These are phyloP conservation scores for Selenicereus undatus DNA, from an alignment of 148 eudicot genomes.

Conservation along the genomic window DNA sequence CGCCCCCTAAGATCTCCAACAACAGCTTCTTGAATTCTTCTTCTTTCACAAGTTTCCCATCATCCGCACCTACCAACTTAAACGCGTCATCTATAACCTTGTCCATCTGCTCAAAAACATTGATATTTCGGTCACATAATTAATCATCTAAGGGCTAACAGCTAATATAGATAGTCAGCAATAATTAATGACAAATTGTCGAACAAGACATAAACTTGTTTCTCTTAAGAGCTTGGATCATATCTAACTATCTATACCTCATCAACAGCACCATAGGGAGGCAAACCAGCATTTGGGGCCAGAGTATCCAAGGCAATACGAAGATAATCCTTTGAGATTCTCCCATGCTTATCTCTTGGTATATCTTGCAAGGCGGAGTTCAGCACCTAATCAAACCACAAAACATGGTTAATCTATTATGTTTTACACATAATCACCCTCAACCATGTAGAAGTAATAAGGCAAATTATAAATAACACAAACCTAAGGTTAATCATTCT, in stretches of 20 bases:
- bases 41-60: slow-evolving; percentile 63
- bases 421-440: no score
- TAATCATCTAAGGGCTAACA: not conserved
- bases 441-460: no score
- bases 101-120: slow-evolving; percentile 56
- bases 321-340: slow-evolving; percentile 59
- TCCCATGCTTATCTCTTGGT: slow-evolving; percentile 65
- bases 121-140: not conserved
- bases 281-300: slow-evolving; percentile 81
- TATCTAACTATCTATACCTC: slow-evolving; percentile 41
- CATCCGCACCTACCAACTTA: slow-evolving; percentile 63
- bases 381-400: slow-evolving; percentile 43
- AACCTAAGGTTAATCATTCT: no score
- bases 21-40: slow-evolving; percentile 86
- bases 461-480: no score
- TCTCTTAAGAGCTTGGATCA: not conserved
- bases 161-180: not conserved
- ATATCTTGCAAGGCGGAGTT: slow-evolving; percentile 44
- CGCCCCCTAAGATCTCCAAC: slow-evolving; percentile 63
- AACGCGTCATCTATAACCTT: slow-evolving; percentile 37
- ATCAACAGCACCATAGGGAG: slow-evolving; percentile 75
- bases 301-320: slow-evolving; percentile 56
- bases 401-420: not conserved
- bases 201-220: not conserved
- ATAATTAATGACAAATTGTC: not conserved